Evolutionary conservation across 2,329 filamentous ascomycete genomes (phyloP), one percentile per base, ranked within the genome.

Genomic region (Colletotrichum simmondsii): DNA sequence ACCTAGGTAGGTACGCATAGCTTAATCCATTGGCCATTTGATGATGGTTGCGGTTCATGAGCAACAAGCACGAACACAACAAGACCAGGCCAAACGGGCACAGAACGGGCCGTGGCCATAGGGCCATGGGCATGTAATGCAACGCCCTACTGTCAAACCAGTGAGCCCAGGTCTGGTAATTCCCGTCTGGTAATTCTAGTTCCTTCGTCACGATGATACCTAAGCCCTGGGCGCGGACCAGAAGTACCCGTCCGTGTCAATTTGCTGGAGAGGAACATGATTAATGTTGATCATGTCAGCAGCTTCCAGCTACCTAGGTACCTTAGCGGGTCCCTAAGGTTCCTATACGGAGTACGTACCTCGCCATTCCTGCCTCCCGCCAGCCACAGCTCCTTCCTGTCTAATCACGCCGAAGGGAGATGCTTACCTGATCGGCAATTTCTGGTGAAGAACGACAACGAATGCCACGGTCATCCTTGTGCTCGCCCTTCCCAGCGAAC

Each of bases 41-140:
- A 60, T 64, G 66, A 70, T 42, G 65, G 66, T 11, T 22, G 37
- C 52, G 66, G 66, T 52, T 65, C 60, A 73, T 57, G 54, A 71
- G 56, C 32, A 54, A 53, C 61, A 65, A 73, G 60, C 66, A 73
- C 62, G 54, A 70, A 49, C 59, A 56, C 35, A 35, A 56, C 37
- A 52, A 71, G 57, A 72, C 59, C 66, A 65, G 70, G 58, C 66
- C 70, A 72, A 72, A 72, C 70, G 66, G 60, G 60, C 66, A 65
- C 66, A 61, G 71, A 65, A 54, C 66, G 66, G 66, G 53, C 71
- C 71, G 66, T 71, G 66, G 67, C 66, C 66, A 49, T 65, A 61
- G 66, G 59, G 28, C 32, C 32, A 57, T 28, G 30, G 52, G 26
- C 62, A 65, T 59, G 60, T 56, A 73, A 73, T 73, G 71, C 71